Conservation (phyloP, 176 grass and related monocot genomes). For the Carex myosuroides region DNA sequence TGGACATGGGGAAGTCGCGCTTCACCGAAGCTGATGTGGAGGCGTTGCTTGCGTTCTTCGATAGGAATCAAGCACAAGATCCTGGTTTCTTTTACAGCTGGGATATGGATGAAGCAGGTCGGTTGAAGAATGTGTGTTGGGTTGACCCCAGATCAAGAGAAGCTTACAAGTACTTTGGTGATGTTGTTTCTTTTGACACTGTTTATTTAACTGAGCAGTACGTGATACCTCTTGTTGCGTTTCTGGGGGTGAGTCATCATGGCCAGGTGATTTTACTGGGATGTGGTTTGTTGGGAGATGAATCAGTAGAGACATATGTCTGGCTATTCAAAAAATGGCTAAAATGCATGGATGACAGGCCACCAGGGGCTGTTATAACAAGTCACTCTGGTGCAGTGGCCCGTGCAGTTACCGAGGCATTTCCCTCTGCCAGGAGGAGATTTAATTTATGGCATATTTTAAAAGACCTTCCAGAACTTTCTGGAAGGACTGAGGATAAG, state of each 20-base stretch:
- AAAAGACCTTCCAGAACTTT: slow-evolving; percentile 90
- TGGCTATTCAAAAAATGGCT: slow-evolving; percentile 85
- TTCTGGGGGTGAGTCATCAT: slow-evolving; percentile 85
- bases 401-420: slow-evolving; percentile 52
- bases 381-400: slow-evolving; percentile 53
- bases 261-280: slow-evolving; percentile 79
- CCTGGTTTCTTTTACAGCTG: slow-evolving; percentile 71
- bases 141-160: slow-evolving; percentile 72
- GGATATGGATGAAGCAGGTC: slow-evolving; percentile 81
- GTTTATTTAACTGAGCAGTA: slow-evolving; percentile 68
- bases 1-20: slow-evolving; percentile 57
- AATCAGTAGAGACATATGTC: slow-evolving; percentile 63
- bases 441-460: slow-evolving; percentile 92
- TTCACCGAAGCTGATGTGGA: slow-evolving; percentile 73
- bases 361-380: slow-evolving; percentile 70
- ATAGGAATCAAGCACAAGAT: slow-evolving; percentile 74
- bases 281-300: slow-evolving; percentile 72
- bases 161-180: slow-evolving; percentile 65
- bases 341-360: slow-evolving; percentile 79
- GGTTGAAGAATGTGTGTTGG: slow-evolving; percentile 86
- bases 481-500: slow-evolving; percentile 70
- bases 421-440: slow-evolving; percentile 53
- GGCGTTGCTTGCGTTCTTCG: slow-evolving; percentile 63
- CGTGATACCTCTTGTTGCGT: slow-evolving; percentile 62
- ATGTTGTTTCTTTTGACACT: slow-evolving; percentile 78